Evolutionary conservation across 202 grass and related monocot genomes (phyloP).

Genomic region (Setaria viridis): DNA sequence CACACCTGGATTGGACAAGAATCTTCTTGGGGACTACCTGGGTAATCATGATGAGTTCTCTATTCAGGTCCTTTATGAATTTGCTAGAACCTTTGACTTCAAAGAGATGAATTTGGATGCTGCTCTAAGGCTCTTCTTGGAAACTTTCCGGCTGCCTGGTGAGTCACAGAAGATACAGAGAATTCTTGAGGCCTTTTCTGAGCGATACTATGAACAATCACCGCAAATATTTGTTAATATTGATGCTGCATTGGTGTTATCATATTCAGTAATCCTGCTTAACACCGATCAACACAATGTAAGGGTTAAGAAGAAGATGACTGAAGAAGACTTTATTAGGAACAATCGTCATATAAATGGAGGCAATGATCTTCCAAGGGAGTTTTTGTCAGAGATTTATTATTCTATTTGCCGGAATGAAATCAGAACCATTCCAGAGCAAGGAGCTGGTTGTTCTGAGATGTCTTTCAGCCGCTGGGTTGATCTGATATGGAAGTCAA

Average conservation of each 20-base stretch:
- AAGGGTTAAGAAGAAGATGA: conserved; percentile 99
- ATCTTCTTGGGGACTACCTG: conserved; percentile 92
- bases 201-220: conserved; percentile 97
- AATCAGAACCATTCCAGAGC: conserved; percentile 86
- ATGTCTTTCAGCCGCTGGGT: conserved; percentile 97
- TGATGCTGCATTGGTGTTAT: conserved; percentile 89
- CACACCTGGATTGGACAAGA: conserved; percentile 92
- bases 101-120: conserved; percentile 94
- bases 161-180: conserved; percentile 99
- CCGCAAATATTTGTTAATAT: conserved; percentile 85
- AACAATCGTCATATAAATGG: conserved; percentile 97
- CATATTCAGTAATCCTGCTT: conserved; percentile 97
- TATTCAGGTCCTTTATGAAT: conserved; percentile 89
- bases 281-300: conserved; percentile 99
- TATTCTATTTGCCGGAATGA: conserved; percentile 95
- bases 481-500: conserved; percentile 91
- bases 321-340: conserved; percentile 98
- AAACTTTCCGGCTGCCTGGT: conserved; percentile 96
- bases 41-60: conserved; percentile 97
- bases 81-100: conserved; percentile 96
- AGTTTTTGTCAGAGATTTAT: conserved; percentile 87
- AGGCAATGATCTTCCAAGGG: conserved; percentile 87
- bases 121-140: conserved; percentile 94
- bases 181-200: conserved; percentile 97
- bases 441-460: conserved; percentile 82